Evolutionary conservation across 805 yeast genomes (phyloP), one percentile per base, ranked within the genome.

Genomic region (Torulaspora microellipsoides): DNA sequence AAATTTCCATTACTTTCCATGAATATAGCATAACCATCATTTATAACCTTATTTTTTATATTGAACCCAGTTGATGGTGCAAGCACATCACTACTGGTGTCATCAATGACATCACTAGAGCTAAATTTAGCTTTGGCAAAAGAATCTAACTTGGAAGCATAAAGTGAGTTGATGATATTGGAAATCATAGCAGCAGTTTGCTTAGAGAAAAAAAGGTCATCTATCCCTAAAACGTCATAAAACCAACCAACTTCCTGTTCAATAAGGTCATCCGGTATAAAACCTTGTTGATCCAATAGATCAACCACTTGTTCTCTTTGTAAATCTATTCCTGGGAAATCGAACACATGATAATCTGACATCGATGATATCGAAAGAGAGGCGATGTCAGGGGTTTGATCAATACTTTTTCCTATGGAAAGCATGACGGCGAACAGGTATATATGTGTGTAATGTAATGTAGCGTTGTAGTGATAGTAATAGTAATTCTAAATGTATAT

Each of bases 61-160:
- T 80, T 15, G 83, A 82, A 49, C 70, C 41, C 39, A 3, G 36
- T 36, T 12, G 40, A 37, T 4, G 36, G 38, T 11, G 25, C 34
- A 8, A 40, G 29, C 3, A 40, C 32, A 12, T 34, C 43, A 13
- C n/a, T n/a, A 3, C 30, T 30, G 7, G 13, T 17, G 11, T 23
- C 14, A n/a, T 33, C 41, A n/a, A 40, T 39, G 15, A 23, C 36
- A 28, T 36, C 38, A 31, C 46, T 37, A 30, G 33, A 34, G 15
- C 50, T 47, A 59, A 72, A 70, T 45, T 69, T 76, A 38, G 81
- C 75, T 49, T 76, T 68, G 3, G 93, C 84, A 60, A 75, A 86
- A 7, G 96, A 95, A 54, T 91, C 93, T 42, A 93, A 77, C 64
- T 93, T 93, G 45, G 97, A 90, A 28, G 96, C 86, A 67, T 91